Evolutionary conservation across 306 rosid species (phyloP).

Genomic region (Fragaria ananassa): DNA sequence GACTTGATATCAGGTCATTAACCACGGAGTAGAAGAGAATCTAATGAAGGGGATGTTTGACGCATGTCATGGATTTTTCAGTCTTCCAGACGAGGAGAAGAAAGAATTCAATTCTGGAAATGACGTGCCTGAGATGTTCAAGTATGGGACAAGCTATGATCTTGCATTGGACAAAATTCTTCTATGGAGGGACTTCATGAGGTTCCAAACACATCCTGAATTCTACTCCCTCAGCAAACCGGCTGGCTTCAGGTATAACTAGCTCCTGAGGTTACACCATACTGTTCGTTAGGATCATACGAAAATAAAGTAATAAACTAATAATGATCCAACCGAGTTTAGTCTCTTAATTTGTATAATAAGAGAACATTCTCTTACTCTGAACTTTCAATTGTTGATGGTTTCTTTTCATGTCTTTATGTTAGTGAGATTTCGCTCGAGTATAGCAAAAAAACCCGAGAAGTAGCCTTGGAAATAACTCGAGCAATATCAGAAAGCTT

Average conservation of each 20-base stretch:
- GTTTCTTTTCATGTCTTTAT: neutral
- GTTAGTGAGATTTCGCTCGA: neutral
- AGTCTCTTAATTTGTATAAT: too few relatives aligned
- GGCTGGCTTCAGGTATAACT: neutral
- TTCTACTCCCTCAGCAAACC: neutral
- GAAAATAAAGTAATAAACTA: too few relatives aligned
- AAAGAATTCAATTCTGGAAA: neutral
- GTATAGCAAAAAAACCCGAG: constrained; percentile 6
- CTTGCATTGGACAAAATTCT: neutral
- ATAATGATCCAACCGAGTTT: too few relatives aligned
- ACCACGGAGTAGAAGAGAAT: constrained; percentile 42
- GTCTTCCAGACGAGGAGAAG: neutral
- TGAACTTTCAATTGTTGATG: neutral
- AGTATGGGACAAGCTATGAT: neutral
- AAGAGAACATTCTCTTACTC: neutral
- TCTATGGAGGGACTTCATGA: neutral
- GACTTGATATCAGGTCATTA: constrained; percentile 22
- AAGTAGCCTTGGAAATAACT: constrained; percentile 1
- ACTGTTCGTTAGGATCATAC: too few relatives aligned
- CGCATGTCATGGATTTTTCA: constrained; percentile 32
- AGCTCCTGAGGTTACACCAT: too few relatives aligned
- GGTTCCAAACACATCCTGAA: constrained; percentile 1
- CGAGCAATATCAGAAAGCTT: constrained; percentile 28
- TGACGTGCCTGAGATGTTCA: neutral
- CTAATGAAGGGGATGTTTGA: constrained; percentile 36